These are phyloP conservation scores for Amesomyces nigricolor DNA, from an alignment of 2,329 filamentous ascomycete genomes.

Conservation along the genomic window DNA sequence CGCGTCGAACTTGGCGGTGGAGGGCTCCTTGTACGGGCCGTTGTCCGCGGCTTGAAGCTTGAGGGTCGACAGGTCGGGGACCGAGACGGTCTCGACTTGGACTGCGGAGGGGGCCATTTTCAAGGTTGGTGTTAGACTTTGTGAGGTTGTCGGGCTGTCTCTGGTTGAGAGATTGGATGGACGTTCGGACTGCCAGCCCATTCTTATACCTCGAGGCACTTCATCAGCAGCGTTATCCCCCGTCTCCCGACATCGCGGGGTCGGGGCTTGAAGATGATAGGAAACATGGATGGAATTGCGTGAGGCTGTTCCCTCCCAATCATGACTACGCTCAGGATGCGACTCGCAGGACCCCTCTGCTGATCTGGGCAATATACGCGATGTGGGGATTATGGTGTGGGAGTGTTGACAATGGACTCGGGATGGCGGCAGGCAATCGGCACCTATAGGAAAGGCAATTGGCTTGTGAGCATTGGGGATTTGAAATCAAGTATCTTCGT, in stretches of 20 bases:
- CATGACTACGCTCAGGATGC: not conserved
- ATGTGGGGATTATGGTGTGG: no score
- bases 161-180: not conserved
- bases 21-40: conserved; percentile 31
- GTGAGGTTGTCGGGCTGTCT: not conserved
- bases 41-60: conserved; percentile 35
- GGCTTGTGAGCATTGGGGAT: not conserved
- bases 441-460: not conserved
- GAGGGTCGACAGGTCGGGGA: conserved; percentile 20
- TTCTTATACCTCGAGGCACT: conserved; percentile 12
- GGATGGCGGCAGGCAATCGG: not conserved
- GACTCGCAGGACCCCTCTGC: not conserved
- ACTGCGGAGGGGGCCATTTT: conserved; percentile 34
- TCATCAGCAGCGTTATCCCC: not conserved
- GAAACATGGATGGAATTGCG: conserved; percentile 26
- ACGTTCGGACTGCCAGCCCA: not conserved
- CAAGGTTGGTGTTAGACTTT: not conserved
- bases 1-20: conserved; percentile 24
- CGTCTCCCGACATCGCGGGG: conserved; percentile 16
- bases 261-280: conserved; percentile 18
- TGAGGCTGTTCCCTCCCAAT: conserved; percentile 16
- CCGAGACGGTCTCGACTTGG: conserved; percentile 28
- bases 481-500: not conserved
- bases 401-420: not conserved
- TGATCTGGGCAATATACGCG: conserved; percentile 2